These are phyloP conservation scores for Artomyces pyxidatus DNA, from an alignment of 768 basidiomycete species.

Conservation along the genomic window DNA sequence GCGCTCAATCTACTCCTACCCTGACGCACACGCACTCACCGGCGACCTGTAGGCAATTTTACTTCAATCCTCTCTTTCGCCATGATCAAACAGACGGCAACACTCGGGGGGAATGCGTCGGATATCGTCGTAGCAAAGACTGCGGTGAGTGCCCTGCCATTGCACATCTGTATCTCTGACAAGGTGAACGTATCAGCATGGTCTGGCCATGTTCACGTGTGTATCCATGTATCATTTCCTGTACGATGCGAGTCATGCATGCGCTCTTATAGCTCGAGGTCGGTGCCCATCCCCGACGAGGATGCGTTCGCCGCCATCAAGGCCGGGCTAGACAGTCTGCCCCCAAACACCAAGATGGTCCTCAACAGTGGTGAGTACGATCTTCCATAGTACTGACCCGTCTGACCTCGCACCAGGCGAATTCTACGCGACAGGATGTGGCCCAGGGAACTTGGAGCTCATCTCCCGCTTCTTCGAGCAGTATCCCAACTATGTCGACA, in stretches of 20 bases:
- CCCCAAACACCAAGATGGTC: constrained; percentile 36
- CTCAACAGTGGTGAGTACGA: constrained; percentile 37
- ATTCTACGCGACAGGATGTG: constrained; percentile 42
- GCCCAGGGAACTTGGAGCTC: constrained; percentile 37
- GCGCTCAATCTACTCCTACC: too few relatives aligned
- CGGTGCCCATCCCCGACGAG: constrained; percentile 41
- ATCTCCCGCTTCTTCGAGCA: constrained; percentile 39
- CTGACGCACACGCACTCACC: too few relatives aligned
- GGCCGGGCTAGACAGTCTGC: constrained; percentile 33
- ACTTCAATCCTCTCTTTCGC: too few relatives aligned
- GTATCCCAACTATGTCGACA: constrained; percentile 34
- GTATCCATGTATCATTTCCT: constrained; percentile 6
- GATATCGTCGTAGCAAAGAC: constrained; percentile 29
- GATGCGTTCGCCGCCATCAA: constrained; percentile 54
- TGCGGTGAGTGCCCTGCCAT: constrained; percentile 23
- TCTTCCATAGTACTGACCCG: neutral
- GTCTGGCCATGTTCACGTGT: constrained; percentile 50
- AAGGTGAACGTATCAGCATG: constrained; percentile 26
- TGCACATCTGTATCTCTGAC: neutral
- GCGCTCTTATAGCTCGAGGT: constrained; percentile 27
- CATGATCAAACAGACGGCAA: constrained; percentile 16
- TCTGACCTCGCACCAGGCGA: constrained; percentile 26
- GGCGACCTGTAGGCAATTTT: too few relatives aligned
- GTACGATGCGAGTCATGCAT: neutral
- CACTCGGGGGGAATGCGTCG: constrained; percentile 32